These are phyloP conservation scores for Eucalyptus pauciflora DNA, from an alignment of 345 rosid genomes.

Conservation along the genomic window DNA sequence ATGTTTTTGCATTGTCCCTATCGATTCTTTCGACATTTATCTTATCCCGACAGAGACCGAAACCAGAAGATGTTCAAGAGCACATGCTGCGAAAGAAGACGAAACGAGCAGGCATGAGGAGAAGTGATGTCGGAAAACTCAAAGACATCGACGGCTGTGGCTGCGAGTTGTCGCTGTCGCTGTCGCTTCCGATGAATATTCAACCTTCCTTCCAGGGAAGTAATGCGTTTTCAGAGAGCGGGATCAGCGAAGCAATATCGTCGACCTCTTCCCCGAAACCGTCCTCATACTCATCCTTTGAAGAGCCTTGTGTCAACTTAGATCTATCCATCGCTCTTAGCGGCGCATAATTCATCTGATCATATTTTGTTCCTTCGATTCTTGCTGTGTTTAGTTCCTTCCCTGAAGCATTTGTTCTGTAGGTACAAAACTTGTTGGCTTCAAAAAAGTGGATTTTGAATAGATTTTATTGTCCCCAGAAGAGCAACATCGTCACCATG, in stretches of 20 bases:
- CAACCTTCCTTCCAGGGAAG: slow-evolving; percentile 27
- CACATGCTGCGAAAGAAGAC: not conserved
- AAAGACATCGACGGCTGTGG: not conserved
- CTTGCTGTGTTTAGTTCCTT: not conserved
- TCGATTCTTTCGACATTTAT: not conserved
- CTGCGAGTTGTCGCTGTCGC: slow-evolving; percentile 41
- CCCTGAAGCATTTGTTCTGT: not conserved
- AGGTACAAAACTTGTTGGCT: not conserved
- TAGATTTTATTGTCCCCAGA: not conserved
- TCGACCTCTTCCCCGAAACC: slow-evolving; percentile 23
- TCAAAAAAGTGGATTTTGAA: not conserved
- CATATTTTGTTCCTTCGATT: not conserved
- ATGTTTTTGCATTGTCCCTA: not conserved
- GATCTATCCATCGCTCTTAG: slow-evolving; percentile 50
- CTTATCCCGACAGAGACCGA: not conserved
- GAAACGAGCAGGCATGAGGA: not conserved
- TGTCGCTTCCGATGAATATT: slow-evolving; percentile 16
- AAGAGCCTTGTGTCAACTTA: slow-evolving; percentile 25
- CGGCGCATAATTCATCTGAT: not conserved
- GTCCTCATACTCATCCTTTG: slow-evolving; percentile 23
- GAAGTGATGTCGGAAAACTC: not conserved
- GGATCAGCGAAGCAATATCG: slow-evolving; percentile 57
- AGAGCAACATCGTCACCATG: not conserved
- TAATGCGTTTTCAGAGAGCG: slow-evolving; percentile 43
- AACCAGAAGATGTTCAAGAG: not conserved